Conservation (phyloP, 2,329 filamentous ascomycete genomes). For the Trichothecium sympodiale region DNA sequence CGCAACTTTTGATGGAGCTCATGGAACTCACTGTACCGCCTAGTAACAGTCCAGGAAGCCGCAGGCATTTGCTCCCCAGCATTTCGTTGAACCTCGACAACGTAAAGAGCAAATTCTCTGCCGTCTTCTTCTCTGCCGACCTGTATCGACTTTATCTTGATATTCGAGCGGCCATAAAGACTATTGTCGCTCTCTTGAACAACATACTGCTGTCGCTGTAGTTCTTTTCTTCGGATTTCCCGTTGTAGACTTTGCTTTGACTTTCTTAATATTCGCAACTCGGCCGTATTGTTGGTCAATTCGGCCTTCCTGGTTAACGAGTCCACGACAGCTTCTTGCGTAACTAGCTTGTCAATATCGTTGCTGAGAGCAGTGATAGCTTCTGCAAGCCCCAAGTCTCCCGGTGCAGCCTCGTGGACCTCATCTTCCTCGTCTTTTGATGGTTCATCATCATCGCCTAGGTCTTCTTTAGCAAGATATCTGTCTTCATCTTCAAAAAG, state of each 20-base stretch:
- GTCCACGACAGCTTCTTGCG: conserved; percentile 85
- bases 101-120: conserved; percentile 85
- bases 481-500: conserved; percentile 84
- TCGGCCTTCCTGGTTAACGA: conserved; percentile 90
- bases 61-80: conserved; percentile 93
- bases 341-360: conserved; percentile 78
- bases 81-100: conserved; percentile 81
- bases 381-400: conserved; percentile 85
- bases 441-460: conserved; percentile 51
- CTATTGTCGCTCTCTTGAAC: conserved; percentile 97
- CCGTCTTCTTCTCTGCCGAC: conserved; percentile 87
- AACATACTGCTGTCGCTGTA: conserved; percentile 93
- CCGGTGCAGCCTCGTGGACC: conserved; percentile 88
- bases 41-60: conserved; percentile 87
- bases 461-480: conserved; percentile 75
- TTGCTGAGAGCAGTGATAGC: conserved; percentile 80
- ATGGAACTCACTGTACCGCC: conserved; percentile 93
- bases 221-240: conserved; percentile 86
- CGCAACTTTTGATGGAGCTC: conserved; percentile 86
- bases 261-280: conserved; percentile 83
- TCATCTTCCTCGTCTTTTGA: conserved; percentile 59
- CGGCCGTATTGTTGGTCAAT: conserved; percentile 90
- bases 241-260: conserved; percentile 87
- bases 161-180: conserved; percentile 79
- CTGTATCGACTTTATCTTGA: conserved; percentile 86